Evolutionary conservation across 1,284 basidiomycete species (phyloP).

Genomic region (Ustilago sp.): DNA sequence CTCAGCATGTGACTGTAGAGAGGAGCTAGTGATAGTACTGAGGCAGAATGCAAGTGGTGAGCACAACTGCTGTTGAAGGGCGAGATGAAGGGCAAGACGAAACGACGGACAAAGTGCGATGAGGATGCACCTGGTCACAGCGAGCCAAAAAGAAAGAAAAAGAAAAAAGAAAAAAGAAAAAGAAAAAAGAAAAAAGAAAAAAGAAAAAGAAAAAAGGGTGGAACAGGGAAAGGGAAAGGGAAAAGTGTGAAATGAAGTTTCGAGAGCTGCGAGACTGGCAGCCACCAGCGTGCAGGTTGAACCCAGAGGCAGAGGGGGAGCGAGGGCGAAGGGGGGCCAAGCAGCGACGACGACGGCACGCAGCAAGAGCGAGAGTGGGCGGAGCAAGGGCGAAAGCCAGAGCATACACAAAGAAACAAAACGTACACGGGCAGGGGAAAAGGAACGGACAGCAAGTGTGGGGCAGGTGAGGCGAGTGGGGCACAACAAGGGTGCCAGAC

Average conservation of each 20-base stretch:
- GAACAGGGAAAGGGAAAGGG: background rate
- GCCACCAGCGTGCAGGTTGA: constrained; percentile 7
- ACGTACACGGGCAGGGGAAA: background rate
- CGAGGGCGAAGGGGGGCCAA: constrained; percentile 2
- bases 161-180: no score
- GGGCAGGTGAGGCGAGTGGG: constrained; percentile 19
- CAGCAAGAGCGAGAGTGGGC: background rate
- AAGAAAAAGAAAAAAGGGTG: background rate
- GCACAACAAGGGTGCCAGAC: constrained; percentile 3
- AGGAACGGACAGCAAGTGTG: constrained; percentile 1
- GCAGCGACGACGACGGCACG: constrained; percentile 8
- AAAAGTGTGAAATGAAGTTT: constrained; percentile 35
- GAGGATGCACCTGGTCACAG: constrained; percentile 21
- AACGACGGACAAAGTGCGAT: constrained; percentile 36
- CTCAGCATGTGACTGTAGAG: constrained; percentile 36
- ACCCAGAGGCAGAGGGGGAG: background rate
- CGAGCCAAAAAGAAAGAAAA: constrained; percentile 5
- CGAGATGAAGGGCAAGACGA: background rate
- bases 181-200: background rate
- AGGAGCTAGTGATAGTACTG: constrained; percentile 38
- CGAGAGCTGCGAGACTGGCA: constrained; percentile 20
- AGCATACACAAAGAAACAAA: background rate
- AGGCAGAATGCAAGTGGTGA: constrained; percentile 44
- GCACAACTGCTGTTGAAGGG: constrained; percentile 26
- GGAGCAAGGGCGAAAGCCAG: constrained; percentile 1